phyloP scores from a whole-genome alignment of 2,329 filamentous ascomycete genomes.

The Hypoxylon sp. region DNA sequence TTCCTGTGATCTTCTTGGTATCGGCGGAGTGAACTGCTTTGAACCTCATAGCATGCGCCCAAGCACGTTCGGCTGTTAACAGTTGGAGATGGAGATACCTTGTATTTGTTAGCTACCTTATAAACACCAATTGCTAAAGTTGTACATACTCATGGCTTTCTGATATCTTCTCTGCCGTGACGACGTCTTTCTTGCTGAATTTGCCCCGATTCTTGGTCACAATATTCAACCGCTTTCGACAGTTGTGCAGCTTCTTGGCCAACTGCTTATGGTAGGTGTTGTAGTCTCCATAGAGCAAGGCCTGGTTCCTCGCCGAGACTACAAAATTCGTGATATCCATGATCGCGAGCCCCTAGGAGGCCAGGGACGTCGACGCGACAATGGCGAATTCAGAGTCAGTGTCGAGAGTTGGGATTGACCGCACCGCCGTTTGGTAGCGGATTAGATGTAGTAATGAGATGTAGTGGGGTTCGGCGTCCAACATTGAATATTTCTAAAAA shows the following conservation, averaged over 20 bases:
- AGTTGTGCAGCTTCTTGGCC: slow-evolving; percentile 83
- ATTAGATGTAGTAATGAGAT: background rate
- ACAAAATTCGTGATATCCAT: slow-evolving; percentile 96
- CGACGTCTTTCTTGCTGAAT: slow-evolving; percentile 77
- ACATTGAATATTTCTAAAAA: slow-evolving; percentile 11
- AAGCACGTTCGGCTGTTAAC: slow-evolving; percentile 89
- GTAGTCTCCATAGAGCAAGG: slow-evolving; percentile 90
- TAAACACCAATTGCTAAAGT: background rate
- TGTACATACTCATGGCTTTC: slow-evolving; percentile 80
- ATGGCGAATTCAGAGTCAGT: background rate
- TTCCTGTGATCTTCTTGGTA: slow-evolving; percentile 82
- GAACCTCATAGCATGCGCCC: slow-evolving; percentile 96
- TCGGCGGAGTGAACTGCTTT: slow-evolving; percentile 86
- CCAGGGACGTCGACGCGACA: background rate
- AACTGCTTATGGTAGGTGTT: slow-evolving; percentile 85
- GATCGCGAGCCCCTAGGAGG: slow-evolving; percentile 26
- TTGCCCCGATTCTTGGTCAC: slow-evolving; percentile 89
- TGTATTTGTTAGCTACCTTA: slow-evolving; percentile 28
- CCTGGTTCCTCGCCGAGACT: slow-evolving; percentile 82
- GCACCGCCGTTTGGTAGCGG: background rate
- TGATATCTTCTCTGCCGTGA: slow-evolving; percentile 82
- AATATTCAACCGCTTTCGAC: slow-evolving; percentile 87
- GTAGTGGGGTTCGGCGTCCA: slow-evolving; percentile 20
- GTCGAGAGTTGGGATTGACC: background rate
- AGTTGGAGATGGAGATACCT: slow-evolving; percentile 86